A percentile compares a stretch with the other conserved stretches of the same genome.
These are phyloP conservation scores for Talaromyces thailandensis DNA, from an alignment of 495 filamentous ascomycete genomes.

Conservation along the genomic window DNA sequence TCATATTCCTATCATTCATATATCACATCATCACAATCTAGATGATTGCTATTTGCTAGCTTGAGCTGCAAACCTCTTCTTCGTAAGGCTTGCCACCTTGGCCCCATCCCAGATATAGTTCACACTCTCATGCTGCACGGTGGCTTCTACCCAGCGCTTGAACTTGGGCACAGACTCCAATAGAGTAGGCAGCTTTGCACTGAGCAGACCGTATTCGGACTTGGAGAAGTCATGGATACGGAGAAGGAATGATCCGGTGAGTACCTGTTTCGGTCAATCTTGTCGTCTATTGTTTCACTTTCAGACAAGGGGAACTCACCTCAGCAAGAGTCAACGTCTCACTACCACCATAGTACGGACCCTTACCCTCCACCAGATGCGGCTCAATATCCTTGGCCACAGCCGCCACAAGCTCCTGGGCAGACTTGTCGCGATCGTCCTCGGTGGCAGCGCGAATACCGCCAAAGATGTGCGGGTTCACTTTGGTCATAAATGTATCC, in stretches of 20 bases:
- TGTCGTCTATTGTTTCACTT: not conserved
- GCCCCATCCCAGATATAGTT: constrained; percentile 51
- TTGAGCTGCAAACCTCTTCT: constrained; percentile 13
- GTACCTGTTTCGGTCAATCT: constrained; percentile 31
- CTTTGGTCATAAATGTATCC: constrained; percentile 62
- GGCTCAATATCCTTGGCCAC: constrained; percentile 71
- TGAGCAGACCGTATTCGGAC: constrained; percentile 40
- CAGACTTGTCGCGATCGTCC: constrained; percentile 27
- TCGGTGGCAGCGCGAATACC: constrained; percentile 28
- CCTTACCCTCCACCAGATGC: constrained; percentile 47
- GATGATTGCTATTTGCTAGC: not conserved
- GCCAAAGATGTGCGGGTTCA: constrained; percentile 35
- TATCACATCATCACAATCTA: not conserved
- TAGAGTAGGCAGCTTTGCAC: constrained; percentile 34
- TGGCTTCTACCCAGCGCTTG: constrained; percentile 56
- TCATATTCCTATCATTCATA: not conserved
- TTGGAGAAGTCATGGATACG: constrained; percentile 44
- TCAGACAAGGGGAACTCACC: constrained; percentile 34
- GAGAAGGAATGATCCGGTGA: constrained; percentile 60
- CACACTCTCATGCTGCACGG: constrained; percentile 56
- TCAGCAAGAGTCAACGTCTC: constrained; percentile 68
- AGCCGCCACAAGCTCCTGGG: constrained; percentile 32
- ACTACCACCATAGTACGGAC: constrained; percentile 76
- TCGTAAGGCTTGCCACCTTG: constrained; percentile 16
- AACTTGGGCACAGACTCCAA: constrained; percentile 55